phyloP scores from a whole-genome alignment of 305 asterid genomes.

The Solanum hybrid region DNA sequence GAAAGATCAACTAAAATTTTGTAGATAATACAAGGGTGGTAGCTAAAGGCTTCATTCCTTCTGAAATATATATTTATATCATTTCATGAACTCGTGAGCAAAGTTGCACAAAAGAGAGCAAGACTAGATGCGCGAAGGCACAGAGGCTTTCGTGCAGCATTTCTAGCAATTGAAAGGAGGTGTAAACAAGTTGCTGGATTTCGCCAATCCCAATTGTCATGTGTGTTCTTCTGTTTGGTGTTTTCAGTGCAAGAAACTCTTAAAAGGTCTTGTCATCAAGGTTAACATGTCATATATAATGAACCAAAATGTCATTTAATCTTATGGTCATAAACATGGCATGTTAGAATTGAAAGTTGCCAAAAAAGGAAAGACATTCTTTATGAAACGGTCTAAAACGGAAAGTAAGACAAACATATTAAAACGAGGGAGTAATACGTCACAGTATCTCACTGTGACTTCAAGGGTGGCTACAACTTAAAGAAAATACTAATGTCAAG shows the following conservation, averaged over 20 bases:
- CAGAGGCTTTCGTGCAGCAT: not conserved
- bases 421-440: not conserved
- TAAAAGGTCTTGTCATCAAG: not conserved
- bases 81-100: not conserved
- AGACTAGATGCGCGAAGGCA: not conserved
- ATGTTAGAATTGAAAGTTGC: not conserved
- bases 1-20: not conserved
- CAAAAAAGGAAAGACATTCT: not conserved
- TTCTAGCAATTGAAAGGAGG: not conserved
- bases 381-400: not conserved
- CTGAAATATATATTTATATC: not conserved
- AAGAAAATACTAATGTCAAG: not conserved
- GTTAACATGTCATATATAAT: not conserved
- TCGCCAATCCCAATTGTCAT: not conserved
- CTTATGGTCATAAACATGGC: not conserved
- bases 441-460: not conserved
- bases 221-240: not conserved
- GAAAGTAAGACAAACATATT: not conserved
- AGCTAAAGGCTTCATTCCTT: not conserved
- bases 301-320: not conserved
- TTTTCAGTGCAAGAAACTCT: not conserved
- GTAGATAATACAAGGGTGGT: not conserved
- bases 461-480: not conserved
- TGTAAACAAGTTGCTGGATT: not conserved
- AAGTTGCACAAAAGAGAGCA: not conserved